Conservation (phyloP, 129 eudicot species). For the Escallonia rubra region DNA sequence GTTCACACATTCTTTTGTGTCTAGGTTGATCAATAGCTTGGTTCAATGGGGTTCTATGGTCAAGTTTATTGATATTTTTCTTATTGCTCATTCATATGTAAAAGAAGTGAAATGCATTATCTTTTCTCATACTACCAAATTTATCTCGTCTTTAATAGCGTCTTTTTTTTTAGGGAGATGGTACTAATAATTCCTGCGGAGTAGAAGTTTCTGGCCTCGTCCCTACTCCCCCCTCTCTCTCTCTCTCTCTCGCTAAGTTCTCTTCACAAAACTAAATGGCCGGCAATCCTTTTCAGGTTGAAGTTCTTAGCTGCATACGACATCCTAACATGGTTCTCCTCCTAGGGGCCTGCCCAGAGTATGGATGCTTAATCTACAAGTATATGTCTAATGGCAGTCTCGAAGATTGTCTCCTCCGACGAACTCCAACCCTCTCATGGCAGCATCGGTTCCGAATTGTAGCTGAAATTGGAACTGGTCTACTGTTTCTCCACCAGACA, state of each 20-base stretch:
- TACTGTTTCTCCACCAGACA: conserved; percentile 66
- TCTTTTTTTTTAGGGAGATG: background rate
- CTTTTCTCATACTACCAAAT: no score
- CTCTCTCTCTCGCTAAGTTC: no score
- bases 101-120: no score
- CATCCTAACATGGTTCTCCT: conserved; percentile 87
- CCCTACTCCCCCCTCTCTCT: background rate
- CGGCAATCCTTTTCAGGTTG: conserved; percentile 49
- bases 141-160: background rate
- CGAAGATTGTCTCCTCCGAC: conserved; percentile 53
- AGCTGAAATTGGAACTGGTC: conserved; percentile 65
- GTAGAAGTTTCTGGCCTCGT: background rate
- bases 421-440: conserved; percentile 56
- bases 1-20: no score
- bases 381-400: conserved; percentile 74
- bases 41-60: no score
- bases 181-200: no score
- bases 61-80: no score
- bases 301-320: conserved; percentile 65
- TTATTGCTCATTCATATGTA: no score
- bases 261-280: no score
- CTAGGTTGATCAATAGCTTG: no score
- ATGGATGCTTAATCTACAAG: conserved; percentile 75
- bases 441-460: conserved; percentile 68
- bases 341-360: conserved; percentile 80